Percentiles rank a stretch among this genome's conserved stretches.
These are phyloP conservation scores for Stipa capillata DNA, from an alignment of 176 grass and related monocot genomes.

Conservation along the genomic window DNA sequence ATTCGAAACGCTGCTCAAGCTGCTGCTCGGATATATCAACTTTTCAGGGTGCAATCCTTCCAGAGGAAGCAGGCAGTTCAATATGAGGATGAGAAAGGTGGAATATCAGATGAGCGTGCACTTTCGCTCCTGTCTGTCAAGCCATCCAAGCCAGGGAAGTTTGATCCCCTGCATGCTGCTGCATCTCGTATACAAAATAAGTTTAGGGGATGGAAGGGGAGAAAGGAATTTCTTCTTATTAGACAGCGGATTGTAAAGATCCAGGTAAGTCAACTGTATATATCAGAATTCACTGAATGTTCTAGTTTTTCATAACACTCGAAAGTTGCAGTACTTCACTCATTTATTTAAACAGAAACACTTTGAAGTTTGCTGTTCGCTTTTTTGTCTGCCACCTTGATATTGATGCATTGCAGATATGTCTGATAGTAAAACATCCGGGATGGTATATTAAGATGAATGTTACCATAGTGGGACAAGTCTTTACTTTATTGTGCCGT, in stretches of 20 bases:
- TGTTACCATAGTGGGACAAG: neutral
- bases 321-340: neutral
- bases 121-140: constrained; percentile 54
- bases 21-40: constrained; percentile 55
- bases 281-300: neutral
- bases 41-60: constrained; percentile 69
- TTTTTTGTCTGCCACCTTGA: neutral
- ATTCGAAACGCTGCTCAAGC: constrained; percentile 66
- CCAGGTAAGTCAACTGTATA: constrained; percentile 46
- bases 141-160: constrained; percentile 30
- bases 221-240: too few species aligned
- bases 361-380: neutral
- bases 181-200: constrained; percentile 78
- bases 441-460: neutral
- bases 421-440: neutral
- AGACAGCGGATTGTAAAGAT: constrained; percentile 74
- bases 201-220: constrained; percentile 78
- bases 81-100: constrained; percentile 42
- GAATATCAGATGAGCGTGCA: constrained; percentile 41
- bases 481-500: neutral
- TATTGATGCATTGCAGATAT: constrained; percentile 9
- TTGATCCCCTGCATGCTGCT: constrained; percentile 55
- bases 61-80: constrained; percentile 46
- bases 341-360: neutral
- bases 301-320: neutral